These are phyloP conservation scores for Quercus gilva DNA, from an alignment of 306 rosid genomes.

Conservation along the genomic window DNA sequence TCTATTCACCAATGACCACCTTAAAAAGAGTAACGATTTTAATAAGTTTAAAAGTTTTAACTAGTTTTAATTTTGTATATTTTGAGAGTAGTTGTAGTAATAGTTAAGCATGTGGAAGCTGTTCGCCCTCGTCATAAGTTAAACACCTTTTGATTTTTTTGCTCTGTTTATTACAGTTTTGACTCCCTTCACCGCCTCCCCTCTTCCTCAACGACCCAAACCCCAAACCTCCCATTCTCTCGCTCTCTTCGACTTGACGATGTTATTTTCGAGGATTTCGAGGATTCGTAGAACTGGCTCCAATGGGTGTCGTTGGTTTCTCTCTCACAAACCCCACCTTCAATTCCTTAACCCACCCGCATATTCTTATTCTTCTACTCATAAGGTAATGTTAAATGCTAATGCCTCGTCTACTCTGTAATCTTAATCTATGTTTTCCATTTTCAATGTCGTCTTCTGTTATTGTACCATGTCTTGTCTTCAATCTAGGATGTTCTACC, in stretches of 20 bases:
- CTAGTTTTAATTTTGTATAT: no score
- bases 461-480: background rate
- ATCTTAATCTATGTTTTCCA: background rate
- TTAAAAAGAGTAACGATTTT: no score
- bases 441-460: background rate
- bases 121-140: background rate
- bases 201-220: background rate
- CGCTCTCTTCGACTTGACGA: conserved; percentile 11
- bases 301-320: conserved; percentile 44
- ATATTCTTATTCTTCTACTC: conserved; percentile 24
- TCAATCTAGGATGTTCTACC: background rate
- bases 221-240: background rate
- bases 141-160: no score
- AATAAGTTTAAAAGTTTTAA: no score
- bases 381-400: conserved; percentile 32
- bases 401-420: background rate
- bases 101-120: background rate
- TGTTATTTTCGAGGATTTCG: conserved; percentile 57
- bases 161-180: background rate
- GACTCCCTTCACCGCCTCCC: conserved; percentile 6
- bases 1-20: no score
- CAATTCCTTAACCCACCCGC: conserved; percentile 23
- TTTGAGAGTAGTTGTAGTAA: no score
- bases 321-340: conserved; percentile 27
- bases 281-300: conserved; percentile 45